phyloP scores from a whole-genome alignment of 2,329 filamentous ascomycete genomes.

The Huntiella omanensis region DNA sequence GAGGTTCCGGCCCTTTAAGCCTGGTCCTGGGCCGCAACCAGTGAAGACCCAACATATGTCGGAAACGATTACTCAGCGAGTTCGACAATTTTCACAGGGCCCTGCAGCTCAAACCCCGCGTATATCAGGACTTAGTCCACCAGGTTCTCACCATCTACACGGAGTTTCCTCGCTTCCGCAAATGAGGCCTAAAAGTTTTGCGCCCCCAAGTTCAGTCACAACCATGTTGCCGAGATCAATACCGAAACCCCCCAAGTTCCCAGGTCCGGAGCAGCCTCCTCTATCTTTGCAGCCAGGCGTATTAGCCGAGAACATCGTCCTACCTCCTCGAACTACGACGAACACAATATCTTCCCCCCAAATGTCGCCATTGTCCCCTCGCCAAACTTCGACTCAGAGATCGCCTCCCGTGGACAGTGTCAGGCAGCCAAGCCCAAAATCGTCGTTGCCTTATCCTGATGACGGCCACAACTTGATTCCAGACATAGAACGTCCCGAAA shows the following conservation, averaged over 20 bases:
- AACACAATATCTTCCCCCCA: neutral
- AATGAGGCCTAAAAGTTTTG: too few relatives aligned
- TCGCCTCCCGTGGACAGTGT: neutral
- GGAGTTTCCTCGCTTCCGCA: too few relatives aligned
- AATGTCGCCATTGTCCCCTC: too few relatives aligned
- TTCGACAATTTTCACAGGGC: too few relatives aligned
- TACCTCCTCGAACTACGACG: neutral
- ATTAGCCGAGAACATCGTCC: neutral
- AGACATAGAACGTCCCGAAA: neutral
- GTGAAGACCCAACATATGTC: neutral
- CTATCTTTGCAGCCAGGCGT: constrained; percentile 4
- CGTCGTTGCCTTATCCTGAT: constrained; percentile 7
- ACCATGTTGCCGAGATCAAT: neutral
- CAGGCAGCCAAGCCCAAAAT: neutral
- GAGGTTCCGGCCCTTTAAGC: constrained; percentile 7
- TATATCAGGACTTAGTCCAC: too few relatives aligned
- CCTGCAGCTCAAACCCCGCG: too few relatives aligned
- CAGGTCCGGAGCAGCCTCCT: neutral
- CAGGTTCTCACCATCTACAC: too few relatives aligned
- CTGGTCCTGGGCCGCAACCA: neutral
- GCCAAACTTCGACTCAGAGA: neutral
- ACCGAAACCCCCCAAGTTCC: neutral
- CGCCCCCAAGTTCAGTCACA: neutral
- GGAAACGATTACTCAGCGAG: too few relatives aligned
- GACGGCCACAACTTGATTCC: constrained; percentile 1